Conservation (phyloP, 345 rosid species). For the Alliaria petiolata region DNA sequence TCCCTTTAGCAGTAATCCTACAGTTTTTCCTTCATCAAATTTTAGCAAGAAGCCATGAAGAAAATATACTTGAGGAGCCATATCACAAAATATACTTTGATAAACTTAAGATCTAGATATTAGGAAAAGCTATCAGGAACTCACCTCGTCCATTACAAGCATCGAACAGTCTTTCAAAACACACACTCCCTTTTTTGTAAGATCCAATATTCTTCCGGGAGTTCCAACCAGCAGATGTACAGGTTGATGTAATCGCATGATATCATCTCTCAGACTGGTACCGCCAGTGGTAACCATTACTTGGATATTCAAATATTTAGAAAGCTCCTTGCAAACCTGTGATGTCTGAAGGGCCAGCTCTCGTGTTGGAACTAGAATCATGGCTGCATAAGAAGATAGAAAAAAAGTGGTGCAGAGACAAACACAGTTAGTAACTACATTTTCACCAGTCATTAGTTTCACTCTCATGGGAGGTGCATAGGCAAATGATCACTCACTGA, state of each 20-base stretch:
- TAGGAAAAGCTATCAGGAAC: constrained; percentile 8
- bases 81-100: neutral
- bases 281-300: constrained; percentile 99
- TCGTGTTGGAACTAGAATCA: constrained; percentile 94
- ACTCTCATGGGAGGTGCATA: neutral
- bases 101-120: neutral
- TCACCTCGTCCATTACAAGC: constrained; percentile 99
- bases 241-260: constrained; percentile 97
- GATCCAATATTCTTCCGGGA: constrained; percentile 97
- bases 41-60: neutral
- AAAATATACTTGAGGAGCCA: constrained; percentile 1
- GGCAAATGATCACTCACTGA: neutral
- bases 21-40: neutral
- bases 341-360: constrained; percentile 99
- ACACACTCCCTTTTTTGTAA: constrained; percentile 92
- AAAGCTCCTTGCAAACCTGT: constrained; percentile 98
- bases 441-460: neutral
- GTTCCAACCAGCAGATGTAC: constrained; percentile 98
- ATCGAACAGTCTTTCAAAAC: constrained; percentile 88
- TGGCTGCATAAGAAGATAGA: constrained; percentile 44
- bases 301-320: constrained; percentile 87
- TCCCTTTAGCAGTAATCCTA: neutral
- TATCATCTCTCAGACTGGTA: constrained; percentile 98
- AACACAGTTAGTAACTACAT: neutral
- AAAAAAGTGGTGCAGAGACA: neutral